phyloP scores from a whole-genome alignment of 805 yeast genomes.

The Sporopachydermia quercuum region DNA sequence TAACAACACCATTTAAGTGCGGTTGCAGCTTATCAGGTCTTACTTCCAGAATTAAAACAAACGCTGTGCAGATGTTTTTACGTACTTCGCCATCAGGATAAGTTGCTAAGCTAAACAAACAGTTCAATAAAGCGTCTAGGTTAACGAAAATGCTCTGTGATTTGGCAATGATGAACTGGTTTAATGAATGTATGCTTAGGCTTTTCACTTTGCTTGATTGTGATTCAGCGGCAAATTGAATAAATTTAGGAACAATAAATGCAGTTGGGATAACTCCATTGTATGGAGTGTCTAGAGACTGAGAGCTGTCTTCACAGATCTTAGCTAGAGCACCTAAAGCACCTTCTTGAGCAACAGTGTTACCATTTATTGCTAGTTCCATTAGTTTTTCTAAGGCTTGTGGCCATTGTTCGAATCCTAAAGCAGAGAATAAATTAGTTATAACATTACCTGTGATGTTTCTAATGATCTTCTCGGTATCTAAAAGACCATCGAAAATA shows the following conservation, averaged over 20 bases:
- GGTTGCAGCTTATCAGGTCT: slow-evolving; percentile 71
- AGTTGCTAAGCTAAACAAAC: slow-evolving; percentile 55
- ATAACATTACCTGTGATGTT: slow-evolving; percentile 86
- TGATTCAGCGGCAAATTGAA: slow-evolving; percentile 29
- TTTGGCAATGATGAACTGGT: slow-evolving; percentile 57
- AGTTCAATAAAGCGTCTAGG: slow-evolving; percentile 49
- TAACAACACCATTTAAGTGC: slow-evolving; percentile 75
- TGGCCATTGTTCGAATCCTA: slow-evolving; percentile 66
- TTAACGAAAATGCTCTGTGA: slow-evolving; percentile 49
- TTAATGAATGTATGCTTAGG: slow-evolving; percentile 54
- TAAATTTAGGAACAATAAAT: slow-evolving; percentile 49
- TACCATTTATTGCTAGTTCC: slow-evolving; percentile 36
- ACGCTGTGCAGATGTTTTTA: slow-evolving; percentile 63
- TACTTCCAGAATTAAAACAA: slow-evolving; percentile 53
- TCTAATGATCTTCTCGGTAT: slow-evolving; percentile 45
- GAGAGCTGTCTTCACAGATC: slow-evolving; percentile 79
- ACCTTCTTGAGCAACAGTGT: slow-evolving; percentile 45
- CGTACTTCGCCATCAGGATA: slow-evolving; percentile 47
- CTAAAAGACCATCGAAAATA: slow-evolving; percentile 34
- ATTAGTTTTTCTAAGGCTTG: slow-evolving; percentile 53
- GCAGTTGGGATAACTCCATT: slow-evolving; percentile 54
- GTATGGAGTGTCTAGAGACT: slow-evolving; percentile 47
- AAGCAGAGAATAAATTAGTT: slow-evolving; percentile 58
- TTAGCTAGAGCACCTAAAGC: slow-evolving; percentile 72
- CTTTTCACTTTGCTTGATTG: slow-evolving; percentile 33